Base-by-base conservation (phyloP, 2,329 filamentous ascomycete species). In the Calonectria henricotiae region DNA sequence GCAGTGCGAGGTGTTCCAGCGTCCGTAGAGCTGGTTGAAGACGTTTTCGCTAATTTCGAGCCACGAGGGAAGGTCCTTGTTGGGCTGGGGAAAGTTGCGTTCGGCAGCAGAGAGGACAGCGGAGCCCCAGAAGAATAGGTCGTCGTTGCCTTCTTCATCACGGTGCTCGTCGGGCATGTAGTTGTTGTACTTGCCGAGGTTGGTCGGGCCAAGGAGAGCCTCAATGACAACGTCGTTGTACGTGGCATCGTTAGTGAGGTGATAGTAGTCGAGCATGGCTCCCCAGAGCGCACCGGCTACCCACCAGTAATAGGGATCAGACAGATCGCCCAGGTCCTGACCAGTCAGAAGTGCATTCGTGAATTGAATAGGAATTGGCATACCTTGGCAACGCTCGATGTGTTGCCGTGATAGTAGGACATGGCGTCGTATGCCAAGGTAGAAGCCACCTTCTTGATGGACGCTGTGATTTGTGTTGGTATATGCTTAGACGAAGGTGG, bases 111-210 rank as follows among this genome's bases (percentile, higher is more conserved):
- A 85, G 79, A 94, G 87, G 71, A 90, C 87, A 15, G 90, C 86
- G 30, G 93, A 90, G 12, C 87, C 90, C 92, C 92, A 94, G 79
- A 94, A 94, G 37, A 89, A 90, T 78, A 94, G 90, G 77, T 94
- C 92, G 74, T 94, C 92, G 74, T 94, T 94, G 64, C 92, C 92
- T 79, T 92, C 89, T 70, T 90, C 87, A n/a, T 85, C 84, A 13
- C 82, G 81, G 72, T 91, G 88, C 66, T 82, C 80, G 0, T 86
- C 85, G 4, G 88, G 84, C 86, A 93, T 90, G 76, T 87, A 92
- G 80, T 93, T 86, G 68, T 86, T 84, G 9, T 87, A 80, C 0
- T 87, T 86, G 1, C 90, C 91, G 6, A 83, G 87, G 79, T 89
- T 90, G 61, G 81, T 80, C 0, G 82, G 90, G 30, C 85, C 88